Evolutionary conservation across 352 stramenopile genomes (phyloP).

Genomic region (Globisporangium canariense): DNA sequence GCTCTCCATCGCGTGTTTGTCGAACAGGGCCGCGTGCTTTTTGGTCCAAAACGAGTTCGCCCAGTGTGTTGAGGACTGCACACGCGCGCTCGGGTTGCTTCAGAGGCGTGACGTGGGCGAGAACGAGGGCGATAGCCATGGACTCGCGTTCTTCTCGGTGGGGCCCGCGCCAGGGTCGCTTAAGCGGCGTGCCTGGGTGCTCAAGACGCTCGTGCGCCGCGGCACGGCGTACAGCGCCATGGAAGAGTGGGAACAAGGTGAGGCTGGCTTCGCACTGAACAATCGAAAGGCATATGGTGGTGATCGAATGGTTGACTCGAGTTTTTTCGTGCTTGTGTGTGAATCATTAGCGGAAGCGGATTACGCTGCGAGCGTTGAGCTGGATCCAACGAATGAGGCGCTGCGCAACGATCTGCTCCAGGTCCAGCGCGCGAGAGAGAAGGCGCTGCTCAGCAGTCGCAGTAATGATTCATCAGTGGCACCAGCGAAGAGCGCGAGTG

Average conservation of each 20-base stretch:
- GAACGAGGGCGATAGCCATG: neutral
- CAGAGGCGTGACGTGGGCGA: constrained; percentile 28
- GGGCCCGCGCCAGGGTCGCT: constrained; percentile 45
- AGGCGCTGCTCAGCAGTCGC: neutral
- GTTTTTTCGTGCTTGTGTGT: neutral
- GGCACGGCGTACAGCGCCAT: constrained; percentile 46
- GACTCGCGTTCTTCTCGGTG: constrained; percentile 57
- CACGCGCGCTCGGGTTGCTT: constrained; percentile 46
- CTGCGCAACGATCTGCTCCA: constrained; percentile 43
- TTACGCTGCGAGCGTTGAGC: constrained; percentile 49
- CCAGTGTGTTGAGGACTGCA: constrained; percentile 63
- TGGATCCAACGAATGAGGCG: constrained; percentile 54
- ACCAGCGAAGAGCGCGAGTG: neutral
- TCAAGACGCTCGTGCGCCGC: constrained; percentile 74
- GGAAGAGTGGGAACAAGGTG: constrained; percentile 38
- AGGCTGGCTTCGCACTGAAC: neutral
- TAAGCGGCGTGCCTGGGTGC: constrained; percentile 65
- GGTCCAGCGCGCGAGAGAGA: constrained; percentile 23
- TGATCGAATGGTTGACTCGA: neutral
- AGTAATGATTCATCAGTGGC: neutral
- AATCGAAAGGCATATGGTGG: neutral
- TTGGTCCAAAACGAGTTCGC: constrained; percentile 44
- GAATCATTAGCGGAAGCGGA: constrained; percentile 42
- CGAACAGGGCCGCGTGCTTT: constrained; percentile 71
- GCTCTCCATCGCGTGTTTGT: constrained; percentile 65